Percentiles rank a stretch among this genome's conserved stretches.
These are phyloP conservation scores for Fraxinus ornus DNA, from an alignment of 305 asterid species.

Conservation along the genomic window DNA sequence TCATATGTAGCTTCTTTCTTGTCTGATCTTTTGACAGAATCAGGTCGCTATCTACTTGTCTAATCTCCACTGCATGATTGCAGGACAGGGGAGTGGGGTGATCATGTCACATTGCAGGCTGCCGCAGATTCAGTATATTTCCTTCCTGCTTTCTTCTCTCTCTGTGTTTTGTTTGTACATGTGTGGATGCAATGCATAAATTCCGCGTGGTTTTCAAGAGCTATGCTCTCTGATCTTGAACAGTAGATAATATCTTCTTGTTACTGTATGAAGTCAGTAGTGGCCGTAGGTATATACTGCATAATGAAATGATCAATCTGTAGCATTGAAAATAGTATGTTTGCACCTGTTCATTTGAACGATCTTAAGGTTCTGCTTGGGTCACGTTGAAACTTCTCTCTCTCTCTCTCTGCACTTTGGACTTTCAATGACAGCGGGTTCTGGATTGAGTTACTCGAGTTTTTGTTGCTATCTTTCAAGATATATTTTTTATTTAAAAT, in stretches of 20 bases:
- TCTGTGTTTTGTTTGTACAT: background rate
- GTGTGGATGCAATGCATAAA: background rate
- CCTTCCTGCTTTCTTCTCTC: slow-evolving; percentile 9
- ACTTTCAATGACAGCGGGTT: background rate
- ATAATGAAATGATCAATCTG: background rate
- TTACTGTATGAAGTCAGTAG: background rate
- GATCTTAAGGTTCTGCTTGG: background rate
- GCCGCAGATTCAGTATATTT: slow-evolving; percentile 84
- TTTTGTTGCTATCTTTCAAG: background rate
- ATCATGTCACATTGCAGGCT: slow-evolving; percentile 90
- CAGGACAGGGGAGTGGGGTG: slow-evolving; percentile 97
- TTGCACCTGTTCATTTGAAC: background rate
- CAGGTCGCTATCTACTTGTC: background rate
- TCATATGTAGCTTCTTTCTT: slow-evolving; percentile 14
- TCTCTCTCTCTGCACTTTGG: background rate
- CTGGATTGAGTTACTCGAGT: background rate
- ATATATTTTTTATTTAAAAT: background rate
- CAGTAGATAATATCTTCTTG: background rate
- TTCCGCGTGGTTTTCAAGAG: background rate
- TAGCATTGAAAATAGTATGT: background rate
- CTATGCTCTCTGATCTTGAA: background rate
- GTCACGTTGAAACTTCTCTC: background rate
- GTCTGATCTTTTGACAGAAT: background rate
- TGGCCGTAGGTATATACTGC: background rate
- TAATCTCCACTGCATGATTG: slow-evolving; percentile 26